Base-by-base conservation (phyloP, 2,329 filamentous ascomycete genomes). In the Cytospora chrysosperma region DNA sequence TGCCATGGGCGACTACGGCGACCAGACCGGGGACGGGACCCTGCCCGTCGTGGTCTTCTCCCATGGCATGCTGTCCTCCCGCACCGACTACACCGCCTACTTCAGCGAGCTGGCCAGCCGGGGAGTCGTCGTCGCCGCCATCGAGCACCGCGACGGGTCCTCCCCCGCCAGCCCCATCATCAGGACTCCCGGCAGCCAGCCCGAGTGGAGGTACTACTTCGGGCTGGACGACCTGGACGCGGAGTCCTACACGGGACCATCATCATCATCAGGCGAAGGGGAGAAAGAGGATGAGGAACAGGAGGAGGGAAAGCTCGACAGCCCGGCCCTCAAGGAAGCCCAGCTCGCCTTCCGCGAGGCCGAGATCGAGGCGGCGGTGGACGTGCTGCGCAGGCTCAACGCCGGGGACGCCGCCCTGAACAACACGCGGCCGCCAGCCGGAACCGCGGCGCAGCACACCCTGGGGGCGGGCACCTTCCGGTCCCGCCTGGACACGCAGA, bases 101-200 rank as follows among this genome's bases (percentile, higher is more conserved):
- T 74, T 81, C 19, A 79, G 80, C 63, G 79, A 82, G 63, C 73
- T 84, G 1, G 81, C 82, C 10, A 80, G 78, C n/a, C 75, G 77
- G 1, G 82, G 82, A 10, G 75, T 78, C 57, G 71, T 84, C 19
- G 77, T 84, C 32, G 82, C 79, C 43, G 78, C 81, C 37, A 64
- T 84, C 13, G 82, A 84, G 69, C 82, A 84, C 68, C 78, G 82
- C 49, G 82, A 84, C 62, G 82, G 82, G 9, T 82, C 79, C 62
- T 78, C 76, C 15, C 81, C 82, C 0, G 81, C 80, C 0, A 76
- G 77, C 1, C 60, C 77, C 40, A 72, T 83, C 61, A 73, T 69
- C 67, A 68, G 72, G 70, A 53, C 60, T 72, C 55, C 63, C 67
- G 13, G 72, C 68, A 70, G 26, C 67, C 67, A n/a, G 12, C 43